Evolutionary conservation across 768 basidiomycete genomes (phyloP).

Genomic region (Candolleomyces aberdarensis): DNA sequence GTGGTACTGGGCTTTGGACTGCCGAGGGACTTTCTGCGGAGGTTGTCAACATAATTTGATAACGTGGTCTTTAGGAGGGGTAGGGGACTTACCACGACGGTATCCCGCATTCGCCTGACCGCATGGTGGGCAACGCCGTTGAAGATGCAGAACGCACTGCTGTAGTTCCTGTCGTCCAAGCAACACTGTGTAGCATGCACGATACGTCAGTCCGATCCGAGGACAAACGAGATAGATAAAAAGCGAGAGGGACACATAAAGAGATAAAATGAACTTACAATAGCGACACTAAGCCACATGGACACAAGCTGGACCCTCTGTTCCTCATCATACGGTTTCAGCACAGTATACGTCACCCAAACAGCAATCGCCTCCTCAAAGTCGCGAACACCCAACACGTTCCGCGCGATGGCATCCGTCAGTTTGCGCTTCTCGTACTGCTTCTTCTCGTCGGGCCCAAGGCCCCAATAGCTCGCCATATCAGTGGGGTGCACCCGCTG

Average conservation of each 20-base stretch:
- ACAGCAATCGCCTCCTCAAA: conserved; percentile 34
- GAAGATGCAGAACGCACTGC: conserved; percentile 37
- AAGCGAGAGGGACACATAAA: too few relatives aligned
- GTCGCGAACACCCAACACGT: conserved; percentile 26
- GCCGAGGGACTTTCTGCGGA: conserved; percentile 17
- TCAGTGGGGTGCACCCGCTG: too few relatives aligned
- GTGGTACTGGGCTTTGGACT: conserved; percentile 27
- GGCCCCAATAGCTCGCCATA: too few relatives aligned
- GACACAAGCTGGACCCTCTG: conserved; percentile 28
- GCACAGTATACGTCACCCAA: conserved; percentile 37
- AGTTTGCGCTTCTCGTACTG: conserved; percentile 15
- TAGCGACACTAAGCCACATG: conserved; percentile 46
- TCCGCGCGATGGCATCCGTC: conserved; percentile 5
- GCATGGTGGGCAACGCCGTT: conserved; percentile 38
- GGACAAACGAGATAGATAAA: too few relatives aligned
- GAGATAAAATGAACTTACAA: conserved; percentile 25
- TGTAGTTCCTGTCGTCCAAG: conserved; percentile 43
- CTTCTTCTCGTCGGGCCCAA: conserved; percentile 18
- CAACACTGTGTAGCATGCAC: conserved; percentile 32
- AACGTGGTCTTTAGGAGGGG: not conserved
- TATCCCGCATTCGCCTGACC: conserved; percentile 33
- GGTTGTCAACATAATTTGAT: not conserved
- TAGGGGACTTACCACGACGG: conserved; percentile 28
- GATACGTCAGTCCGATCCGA: not conserved
- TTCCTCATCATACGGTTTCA: conserved; percentile 14